Base-by-base conservation (phyloP, 352 stramenopile species). In the Bremia lactucae region DNA sequence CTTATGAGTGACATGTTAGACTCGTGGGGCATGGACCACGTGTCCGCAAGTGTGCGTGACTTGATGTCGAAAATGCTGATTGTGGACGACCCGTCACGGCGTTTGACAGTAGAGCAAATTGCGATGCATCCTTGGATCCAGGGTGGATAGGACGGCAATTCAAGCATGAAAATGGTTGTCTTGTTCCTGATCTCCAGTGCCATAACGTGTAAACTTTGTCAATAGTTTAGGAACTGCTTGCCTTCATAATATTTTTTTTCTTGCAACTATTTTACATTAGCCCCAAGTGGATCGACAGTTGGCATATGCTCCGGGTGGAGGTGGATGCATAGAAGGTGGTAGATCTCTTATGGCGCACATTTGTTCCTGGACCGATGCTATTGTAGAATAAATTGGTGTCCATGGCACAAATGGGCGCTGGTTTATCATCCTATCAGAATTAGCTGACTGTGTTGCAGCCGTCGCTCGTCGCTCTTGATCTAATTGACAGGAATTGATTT, bases 1-100 rank as follows among this genome's bases (percentile, higher is more conserved):
- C 67, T 77, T 31, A 58, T 91, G 65, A 70, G 64, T 55, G 78
- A 91, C 26, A 91, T 91, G 78, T 69, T 91, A 41, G 78, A 88
- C 55, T 88, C 75, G 16, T 91, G 78, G 78, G 78, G 78, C 8
- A 88, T 91, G 75, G 66, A 74, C 52, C 75, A 88, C 53, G 63
- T 91, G 15, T 87, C 72, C 4, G 36, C 59, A 21, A 74, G 68
- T 28, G 78, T 86, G 15, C 75, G 78, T 39, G 76, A 91, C 38
- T 56, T 91, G 34, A 51, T 91, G 46, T 71, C 62, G 31, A 67
- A 76, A 52, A 84, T 91, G 71, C 72, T 91, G 31, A 63, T 91
- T 20, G 78, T 91, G n/a, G 72, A 88, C 42, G 72, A 91, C 38
- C 78, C 78, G 23, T 58, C 71, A 25, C 62, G 57, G 26, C 73